Base-by-base conservation (phyloP, 2,329 filamentous ascomycete species). In the Pseudocercospora fijiensis region DNA sequence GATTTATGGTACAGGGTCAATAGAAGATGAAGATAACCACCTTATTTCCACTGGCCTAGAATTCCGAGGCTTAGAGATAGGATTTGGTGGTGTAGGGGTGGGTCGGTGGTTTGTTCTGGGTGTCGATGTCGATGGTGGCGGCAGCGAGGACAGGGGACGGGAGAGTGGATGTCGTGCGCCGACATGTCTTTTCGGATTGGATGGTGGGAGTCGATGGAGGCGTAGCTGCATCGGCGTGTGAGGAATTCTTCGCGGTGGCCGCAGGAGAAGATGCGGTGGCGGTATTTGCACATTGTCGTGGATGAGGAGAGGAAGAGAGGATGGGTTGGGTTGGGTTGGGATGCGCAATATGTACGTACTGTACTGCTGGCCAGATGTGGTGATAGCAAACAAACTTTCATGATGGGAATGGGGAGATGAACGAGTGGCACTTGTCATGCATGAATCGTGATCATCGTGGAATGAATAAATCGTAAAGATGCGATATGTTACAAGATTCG, bases 231-330 rank as follows among this genome's bases (percentile, higher is more conserved):
- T 20, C 53, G 58, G 18, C 41, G 60, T 2, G 62, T 61, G 52
- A 57, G 27, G 53, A 61, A 55, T 24, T 59, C 51, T 53, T 64
- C 62, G n/a, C 55, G 52, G 22, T 58, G 60, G 24, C 62, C 62
- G 58, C 62, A 64, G 26, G 58, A 37, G 24, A 16, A 64, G 53
- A 41, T 41, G 18, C 58, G 53, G 58, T 64, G 45, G 43, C 56
- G 56, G 45, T 61, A 64, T 47, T 61, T 61, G 58, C 62, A 64
- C 62, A 64, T 64, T 52, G n/a, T 53, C 41, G 24, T 51, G 4
- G 45, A 51, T 22, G 22, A 3, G 45, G 13, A 26, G 45, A 26
- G 41, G 6, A 18, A 47, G 41, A 9, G 41, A 47, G 41, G 41
- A 9, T 18, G 7, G 41, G 13, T 7, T 13, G 30, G 30, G 30